Evolutionary conservation across 2,329 filamentous ascomycete genomes (phyloP).

Genomic region (Colletotrichum gigasporum): DNA sequence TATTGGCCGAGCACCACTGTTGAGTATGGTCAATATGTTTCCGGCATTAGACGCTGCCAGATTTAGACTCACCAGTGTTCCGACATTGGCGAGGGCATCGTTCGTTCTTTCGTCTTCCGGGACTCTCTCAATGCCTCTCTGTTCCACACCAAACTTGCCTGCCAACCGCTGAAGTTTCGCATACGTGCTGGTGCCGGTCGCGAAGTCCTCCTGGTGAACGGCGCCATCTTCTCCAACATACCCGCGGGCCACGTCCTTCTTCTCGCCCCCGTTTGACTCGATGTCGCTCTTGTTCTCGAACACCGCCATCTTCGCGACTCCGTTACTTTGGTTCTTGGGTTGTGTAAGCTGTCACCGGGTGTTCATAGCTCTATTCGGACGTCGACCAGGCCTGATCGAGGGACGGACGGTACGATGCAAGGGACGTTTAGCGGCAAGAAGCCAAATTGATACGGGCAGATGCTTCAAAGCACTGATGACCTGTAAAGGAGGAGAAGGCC

Average conservation of each 20-base stretch:
- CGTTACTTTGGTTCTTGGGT: background rate
- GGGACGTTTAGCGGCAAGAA: background rate
- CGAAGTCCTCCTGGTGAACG: conserved; percentile 20
- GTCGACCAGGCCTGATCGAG: background rate
- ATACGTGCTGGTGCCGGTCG: conserved; percentile 32
- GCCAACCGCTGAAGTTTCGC: conserved; percentile 66
- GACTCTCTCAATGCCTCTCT: conserved; percentile 80
- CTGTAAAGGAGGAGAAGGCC: background rate
- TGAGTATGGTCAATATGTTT: background rate
- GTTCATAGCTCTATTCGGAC: conserved; percentile 12
- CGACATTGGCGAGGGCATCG: conserved; percentile 71
- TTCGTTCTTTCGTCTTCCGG: conserved; percentile 75
- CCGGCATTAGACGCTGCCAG: background rate
- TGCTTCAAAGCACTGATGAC: conserved; percentile 16
- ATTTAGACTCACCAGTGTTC: conserved; percentile 70
- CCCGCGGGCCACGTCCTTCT: conserved; percentile 20
- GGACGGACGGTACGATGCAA: background rate
- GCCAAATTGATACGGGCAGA: background rate
- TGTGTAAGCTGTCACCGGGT: background rate
- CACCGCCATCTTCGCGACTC: conserved; percentile 8
- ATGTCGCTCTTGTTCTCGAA: conserved; percentile 28
- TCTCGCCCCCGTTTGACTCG: conserved; percentile 22
- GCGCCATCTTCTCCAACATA: conserved; percentile 11
- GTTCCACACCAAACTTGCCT: conserved; percentile 73
- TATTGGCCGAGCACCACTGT: conserved; percentile 77